Evolutionary conservation across 176 grass and related monocot genomes (phyloP).

Genomic region (Areca catechu): DNA sequence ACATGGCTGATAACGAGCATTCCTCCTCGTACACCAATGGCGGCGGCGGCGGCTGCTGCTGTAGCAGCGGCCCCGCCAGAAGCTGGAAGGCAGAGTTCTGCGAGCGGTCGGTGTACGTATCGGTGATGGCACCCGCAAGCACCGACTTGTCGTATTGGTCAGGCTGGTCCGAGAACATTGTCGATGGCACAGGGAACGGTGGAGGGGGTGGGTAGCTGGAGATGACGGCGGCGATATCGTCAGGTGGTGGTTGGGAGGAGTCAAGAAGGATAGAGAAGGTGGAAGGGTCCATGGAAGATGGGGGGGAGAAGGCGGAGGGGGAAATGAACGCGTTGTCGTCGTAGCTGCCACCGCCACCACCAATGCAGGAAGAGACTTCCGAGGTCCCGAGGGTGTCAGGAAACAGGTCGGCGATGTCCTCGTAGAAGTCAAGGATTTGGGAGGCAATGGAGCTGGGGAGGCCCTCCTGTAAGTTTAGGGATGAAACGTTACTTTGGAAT

Average conservation of each 20-base stretch:
- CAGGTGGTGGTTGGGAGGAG: constrained; percentile 21
- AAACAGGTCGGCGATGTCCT: constrained; percentile 45
- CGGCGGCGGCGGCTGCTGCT: constrained; percentile 12
- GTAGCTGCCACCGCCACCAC: not conserved
- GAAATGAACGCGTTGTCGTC: not conserved
- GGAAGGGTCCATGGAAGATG: constrained; percentile 45
- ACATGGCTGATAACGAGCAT: too few species aligned
- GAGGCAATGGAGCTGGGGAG: constrained; percentile 73
- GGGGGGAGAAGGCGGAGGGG: constrained; percentile 37
- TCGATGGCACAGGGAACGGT: constrained; percentile 18
- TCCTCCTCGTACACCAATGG: constrained; percentile 15
- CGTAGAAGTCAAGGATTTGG: constrained; percentile 68
- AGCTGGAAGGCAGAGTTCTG: constrained; percentile 23
- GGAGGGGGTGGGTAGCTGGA: not conserved
- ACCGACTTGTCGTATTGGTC: constrained; percentile 37
- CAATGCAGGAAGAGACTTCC: too few species aligned
- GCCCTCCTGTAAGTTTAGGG: constrained; percentile 36
- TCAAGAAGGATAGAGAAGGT: constrained; percentile 47
- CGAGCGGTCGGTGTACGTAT: not conserved
- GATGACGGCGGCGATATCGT: not conserved
- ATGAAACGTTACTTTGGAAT: too few species aligned
- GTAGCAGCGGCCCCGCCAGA: constrained; percentile 22
- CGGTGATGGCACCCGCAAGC: constrained; percentile 15
- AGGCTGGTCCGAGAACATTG: constrained; percentile 18
- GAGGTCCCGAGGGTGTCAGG: constrained; percentile 20